Evolutionary conservation across 768 basidiomycete genomes (phyloP), one percentile per base, ranked within the genome.

Genomic region (Kockovaella imperatae): DNA sequence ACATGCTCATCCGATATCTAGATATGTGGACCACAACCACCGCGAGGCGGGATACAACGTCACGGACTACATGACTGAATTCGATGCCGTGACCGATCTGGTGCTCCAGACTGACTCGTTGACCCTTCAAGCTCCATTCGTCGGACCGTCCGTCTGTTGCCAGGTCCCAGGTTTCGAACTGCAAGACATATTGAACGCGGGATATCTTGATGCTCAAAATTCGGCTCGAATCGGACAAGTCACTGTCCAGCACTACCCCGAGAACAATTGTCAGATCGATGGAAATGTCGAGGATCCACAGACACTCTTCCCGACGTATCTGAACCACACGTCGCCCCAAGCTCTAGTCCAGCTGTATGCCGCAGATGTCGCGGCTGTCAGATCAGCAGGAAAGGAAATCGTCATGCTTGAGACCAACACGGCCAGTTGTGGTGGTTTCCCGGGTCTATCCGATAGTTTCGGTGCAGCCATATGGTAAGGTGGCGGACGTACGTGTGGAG

Each of bases 361-460:
- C 13, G 72, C 73, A 42, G 76, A 79, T 0, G 73, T 78, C 1
- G 53, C 54, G n/a, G 62, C 72, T 20, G 77, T 76, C 1, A 69
- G 73, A 52, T 63, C 62, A 0, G 53, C 57, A 18, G 64, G 68
- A n/a, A 70, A 69, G 48, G 75, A 75, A 17, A 67, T 83, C 28
- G 56, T 82, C 44, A 82, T 84, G 81, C 76, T 83, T 53, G 83
- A 85, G 68, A 83, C 80, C 11, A 83, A 83, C 45, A 75, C 83
- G 0, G 75, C 75, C 2, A 75, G 72, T 40, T 79, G 77, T 62
- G 76, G 74, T 53, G 77, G 75, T 15, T 78, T 76, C 60, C 64
- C 71, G 11, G 74, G 75, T 44, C 74, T 82, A 69, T 66, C 81
- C 73, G 77, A 86, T 74, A 66, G 76, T 57, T 83, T 78, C 50